A percentile compares a stretch with the other conserved stretches of the same genome.
Evolutionary conservation across 139 green algal genomes (phyloP).

Genomic region (Chlamydomonas sp.): DNA sequence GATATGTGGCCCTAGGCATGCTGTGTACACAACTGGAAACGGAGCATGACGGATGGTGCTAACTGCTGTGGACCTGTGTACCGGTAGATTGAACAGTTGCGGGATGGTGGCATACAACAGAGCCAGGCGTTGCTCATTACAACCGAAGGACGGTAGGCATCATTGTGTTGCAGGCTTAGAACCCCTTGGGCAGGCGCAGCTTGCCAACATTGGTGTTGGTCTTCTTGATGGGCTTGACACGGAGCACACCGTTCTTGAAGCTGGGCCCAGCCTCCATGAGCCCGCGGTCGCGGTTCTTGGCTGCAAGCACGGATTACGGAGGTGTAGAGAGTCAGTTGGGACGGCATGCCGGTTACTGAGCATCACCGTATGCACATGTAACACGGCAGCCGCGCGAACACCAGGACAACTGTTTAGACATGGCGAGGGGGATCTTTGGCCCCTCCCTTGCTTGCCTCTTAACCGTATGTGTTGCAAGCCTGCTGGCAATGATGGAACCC

Average conservation of each 20-base stretch:
- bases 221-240: conserved; percentile 50
- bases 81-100: too few species aligned
- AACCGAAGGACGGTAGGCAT: not conserved
- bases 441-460: not conserved
- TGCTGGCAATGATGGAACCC: too few species aligned
- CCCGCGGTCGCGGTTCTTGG: conserved; percentile 60
- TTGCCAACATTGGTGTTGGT: not conserved
- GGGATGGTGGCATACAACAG: too few species aligned
- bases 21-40: too few species aligned
- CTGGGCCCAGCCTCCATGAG: conserved; percentile 63
- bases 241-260: conserved; percentile 70
- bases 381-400: too few species aligned
- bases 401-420: not conserved
- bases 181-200: conserved; percentile 7
- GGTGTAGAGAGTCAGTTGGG: not conserved
- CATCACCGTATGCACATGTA: too few species aligned
- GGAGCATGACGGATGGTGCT: too few species aligned
- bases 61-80: too few species aligned
- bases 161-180: not conserved
- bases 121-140: too few species aligned
- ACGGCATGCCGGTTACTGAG: not conserved
- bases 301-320: conserved; percentile 34
- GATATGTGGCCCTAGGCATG: too few species aligned
- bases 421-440: not conserved
- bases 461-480: not conserved